Evolutionary conservation across 176 grass and related monocot species (phyloP).

Genomic region (Aegilops sharonensis): DNA sequence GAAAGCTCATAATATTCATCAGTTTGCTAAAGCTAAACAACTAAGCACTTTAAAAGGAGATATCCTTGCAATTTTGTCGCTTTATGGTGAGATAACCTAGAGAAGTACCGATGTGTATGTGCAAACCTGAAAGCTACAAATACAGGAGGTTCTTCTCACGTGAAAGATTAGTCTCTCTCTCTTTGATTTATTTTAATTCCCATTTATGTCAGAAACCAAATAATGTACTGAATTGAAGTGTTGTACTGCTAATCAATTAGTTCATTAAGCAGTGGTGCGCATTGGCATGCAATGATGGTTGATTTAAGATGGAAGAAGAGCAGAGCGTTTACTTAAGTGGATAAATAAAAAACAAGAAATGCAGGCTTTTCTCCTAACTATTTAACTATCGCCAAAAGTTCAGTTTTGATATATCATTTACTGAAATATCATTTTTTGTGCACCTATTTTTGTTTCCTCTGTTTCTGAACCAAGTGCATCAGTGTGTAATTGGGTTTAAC

Average conservation of each 20-base stretch:
- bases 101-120: no score
- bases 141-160: neutral
- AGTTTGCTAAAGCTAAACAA: no score
- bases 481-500: neutral
- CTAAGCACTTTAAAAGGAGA: no score
- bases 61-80: no score
- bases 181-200: constrained; percentile 1
- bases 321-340: constrained; percentile 82
- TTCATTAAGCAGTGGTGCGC: neutral
- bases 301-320: constrained; percentile 84
- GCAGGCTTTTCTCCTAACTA: constrained; percentile 29
- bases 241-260: neutral
- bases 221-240: no score
- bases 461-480: neutral
- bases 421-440: constrained; percentile 5
- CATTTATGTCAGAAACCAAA: neutral
- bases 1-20: neutral
- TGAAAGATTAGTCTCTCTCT: neutral
- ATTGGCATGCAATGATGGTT: constrained; percentile 6
- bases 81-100: no score
- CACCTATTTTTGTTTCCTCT: neutral
- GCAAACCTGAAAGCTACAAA: neutral
- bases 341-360: constrained; percentile 83
- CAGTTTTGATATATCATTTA: neutral
- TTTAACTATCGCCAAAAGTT: constrained; percentile 7